Base-by-base conservation (phyloP, 495 filamentous ascomycete genomes). In the Aspergillus panamensis region DNA sequence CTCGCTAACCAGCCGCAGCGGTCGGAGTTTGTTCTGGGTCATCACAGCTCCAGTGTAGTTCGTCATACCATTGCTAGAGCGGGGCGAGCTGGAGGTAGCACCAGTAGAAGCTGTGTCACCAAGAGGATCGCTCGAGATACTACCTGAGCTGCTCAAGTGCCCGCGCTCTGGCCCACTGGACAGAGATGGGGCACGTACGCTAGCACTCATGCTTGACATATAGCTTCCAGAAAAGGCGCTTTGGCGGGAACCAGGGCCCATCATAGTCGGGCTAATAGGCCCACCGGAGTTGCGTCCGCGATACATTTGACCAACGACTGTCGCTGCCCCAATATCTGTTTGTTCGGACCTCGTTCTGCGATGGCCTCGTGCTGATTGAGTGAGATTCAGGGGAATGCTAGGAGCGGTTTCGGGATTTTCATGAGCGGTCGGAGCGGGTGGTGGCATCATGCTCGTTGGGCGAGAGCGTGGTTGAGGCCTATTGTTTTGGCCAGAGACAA, bases 231-330 rank as follows among this genome's bases (percentile, higher is more conserved):
- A 76, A 57, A 77, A 77, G 59, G 82, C 69, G 49, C 71, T 77
- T 47, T 76, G 73, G 25, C 76, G 74, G 1, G 71, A 73, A 7
- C 73, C 76, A 42, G 75, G 75, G 3, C 73, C 76, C 68, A 77
- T 73, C 2, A 68, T 57, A 17, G 76, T 77, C 21, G 84, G 84
- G 60, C 77, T 82, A 20, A 79, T 75, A 6, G 77, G 79, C 5
- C 78, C 82, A 8, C 75, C 70, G 3, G 87, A 87, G 19, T 85
- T 76, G 14, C 82, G 81, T 13, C 84, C 84, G 62, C 85, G 87
- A 74, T 92, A 91, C 88, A 95, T 95, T 63, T 88, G 88, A 57
- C 87, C 87, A 17, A 94, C 86, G 30, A 94, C 82, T 40, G 79
- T 81, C 16, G 90, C 89, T 4, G 83, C 85, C 16, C 64, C 75